A percentile compares a stretch with the other conserved stretches of the same genome.
Evolutionary conservation across 2,329 filamentous ascomycete species (phyloP).

Genomic region (Ophiocordyceps camponoti-leonardi): DNA sequence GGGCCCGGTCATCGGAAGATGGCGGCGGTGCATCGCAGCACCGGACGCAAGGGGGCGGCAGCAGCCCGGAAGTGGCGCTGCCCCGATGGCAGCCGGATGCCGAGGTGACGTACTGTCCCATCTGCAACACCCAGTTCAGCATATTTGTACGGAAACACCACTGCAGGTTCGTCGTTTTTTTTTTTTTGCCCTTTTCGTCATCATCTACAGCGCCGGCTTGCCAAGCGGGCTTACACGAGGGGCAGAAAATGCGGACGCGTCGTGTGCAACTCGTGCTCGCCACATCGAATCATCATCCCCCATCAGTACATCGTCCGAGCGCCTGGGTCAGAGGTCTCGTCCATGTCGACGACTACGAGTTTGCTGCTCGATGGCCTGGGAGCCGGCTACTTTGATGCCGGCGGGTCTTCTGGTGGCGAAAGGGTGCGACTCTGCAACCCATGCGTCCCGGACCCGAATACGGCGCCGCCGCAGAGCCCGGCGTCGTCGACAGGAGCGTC

Average conservation of each 20-base stretch:
- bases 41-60: background rate
- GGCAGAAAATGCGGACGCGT: slow-evolving; percentile 76
- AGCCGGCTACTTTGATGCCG: slow-evolving; percentile 24
- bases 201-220: background rate
- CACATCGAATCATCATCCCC: slow-evolving; percentile 87
- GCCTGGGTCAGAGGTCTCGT: slow-evolving; percentile 28
- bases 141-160: slow-evolving; percentile 86
- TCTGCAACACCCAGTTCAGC: slow-evolving; percentile 64
- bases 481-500: slow-evolving; percentile 13
- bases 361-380: slow-evolving; percentile 21
- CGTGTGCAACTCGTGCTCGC: slow-evolving; percentile 78
- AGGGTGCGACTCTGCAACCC: slow-evolving; percentile 43
- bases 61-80: slow-evolving; percentile 30
- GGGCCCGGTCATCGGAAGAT: background rate
- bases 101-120: slow-evolving; percentile 69
- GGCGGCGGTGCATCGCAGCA: background rate
- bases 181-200: background rate
- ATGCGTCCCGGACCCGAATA: slow-evolving; percentile 45
- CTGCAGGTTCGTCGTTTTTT: slow-evolving; percentile 45
- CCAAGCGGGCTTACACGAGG: slow-evolving; percentile 4
- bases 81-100: slow-evolving; percentile 81
- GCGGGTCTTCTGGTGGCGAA: slow-evolving; percentile 33
- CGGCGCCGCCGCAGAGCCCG: slow-evolving; percentile 31
- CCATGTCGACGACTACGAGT: slow-evolving; percentile 16
- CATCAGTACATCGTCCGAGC: slow-evolving; percentile 82